phyloP scores from a whole-genome alignment of 345 rosid genomes.

The Syzygium grande region DNA sequence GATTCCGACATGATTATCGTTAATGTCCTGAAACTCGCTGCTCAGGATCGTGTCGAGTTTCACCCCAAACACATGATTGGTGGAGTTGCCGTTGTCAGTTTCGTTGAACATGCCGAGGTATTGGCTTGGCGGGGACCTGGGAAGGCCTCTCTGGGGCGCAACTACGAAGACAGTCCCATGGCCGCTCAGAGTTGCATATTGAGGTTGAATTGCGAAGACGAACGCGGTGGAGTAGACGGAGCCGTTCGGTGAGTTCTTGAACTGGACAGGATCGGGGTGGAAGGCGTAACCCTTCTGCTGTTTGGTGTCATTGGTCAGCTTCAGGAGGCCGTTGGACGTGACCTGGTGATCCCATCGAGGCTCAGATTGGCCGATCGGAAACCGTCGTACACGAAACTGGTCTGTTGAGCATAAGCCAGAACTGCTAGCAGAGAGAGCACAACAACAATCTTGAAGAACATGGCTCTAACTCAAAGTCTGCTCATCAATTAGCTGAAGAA shows the following conservation, averaged over 20 bases:
- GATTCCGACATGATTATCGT: constrained; percentile 55
- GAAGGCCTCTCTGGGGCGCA: constrained; percentile 37
- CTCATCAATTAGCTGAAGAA: not conserved
- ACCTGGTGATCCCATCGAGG: constrained; percentile 26
- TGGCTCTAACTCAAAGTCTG: not conserved
- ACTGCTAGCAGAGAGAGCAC: not conserved
- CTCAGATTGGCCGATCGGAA: constrained; percentile 4
- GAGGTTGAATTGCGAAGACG: constrained; percentile 46
- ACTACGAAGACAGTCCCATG: constrained; percentile 56
- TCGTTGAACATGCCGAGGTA: constrained; percentile 41
- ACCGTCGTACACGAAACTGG: not conserved
- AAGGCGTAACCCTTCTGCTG: constrained; percentile 41
- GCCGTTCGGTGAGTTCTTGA: constrained; percentile 31
- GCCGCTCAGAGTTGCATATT: constrained; percentile 14
- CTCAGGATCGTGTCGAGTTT: constrained; percentile 42
- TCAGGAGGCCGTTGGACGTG: constrained; percentile 31
- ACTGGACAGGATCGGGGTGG: constrained; percentile 8
- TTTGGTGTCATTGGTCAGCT: constrained; percentile 32
- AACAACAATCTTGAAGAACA: not conserved
- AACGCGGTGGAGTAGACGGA: constrained; percentile 42
- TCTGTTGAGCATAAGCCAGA: not conserved
- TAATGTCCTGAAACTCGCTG: constrained; percentile 27
- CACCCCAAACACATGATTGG: constrained; percentile 46
- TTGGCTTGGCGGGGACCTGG: constrained; percentile 26
- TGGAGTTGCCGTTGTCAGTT: constrained; percentile 21